Base-by-base conservation (phyloP, 2,329 filamentous ascomycete genomes). In the Pseudocercospora macadamiae region DNA sequence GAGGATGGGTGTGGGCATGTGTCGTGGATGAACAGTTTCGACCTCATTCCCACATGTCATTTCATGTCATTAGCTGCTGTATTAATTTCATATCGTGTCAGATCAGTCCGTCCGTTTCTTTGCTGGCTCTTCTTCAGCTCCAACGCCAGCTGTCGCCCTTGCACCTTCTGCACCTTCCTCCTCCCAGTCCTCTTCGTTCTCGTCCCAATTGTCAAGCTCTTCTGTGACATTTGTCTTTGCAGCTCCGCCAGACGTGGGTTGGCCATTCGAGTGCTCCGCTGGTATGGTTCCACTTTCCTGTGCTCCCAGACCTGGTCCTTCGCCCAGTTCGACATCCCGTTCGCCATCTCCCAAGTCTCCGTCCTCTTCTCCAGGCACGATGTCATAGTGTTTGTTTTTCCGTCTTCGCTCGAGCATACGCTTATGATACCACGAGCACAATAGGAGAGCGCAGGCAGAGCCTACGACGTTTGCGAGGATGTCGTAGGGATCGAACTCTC, bases 181-280 rank as follows among this genome's bases (percentile, higher is more conserved):
- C 52, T 88, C 86, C 86, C 85, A 89, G 67, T 87, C 84, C 59
- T 85, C 84, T 1, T 79, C 83, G 74, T 96, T 95, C 77, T 96
- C 93, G 70, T 96, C 92, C 92, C 93, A 96, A 66, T 93, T 91
- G 71, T 96, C 93, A 6, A 96, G 83, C 77, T 96, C 90, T 59
- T 93, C 85, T 66, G 96, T 92, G 18, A 96, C 74, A 70, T 71
- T 63, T 51, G 78, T 16, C 88, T 88, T 26, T 90, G 89, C 64
- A 90, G 89, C 37, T 72, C 76, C 25, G 70, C 78, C 19, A 74
- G 70, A 71, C 10, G 68, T 70, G 3, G 70, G 68, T 12, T 70
- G 64, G 19, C 68, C 65, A 52, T 62, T 57, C 5, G 59, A 48
- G 12, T 60, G 61, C 19, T 44, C 65, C 19, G 55, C 39, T 14